These are phyloP conservation scores for Cutaneotrichosporon spelunceum DNA, from an alignment of 1,284 basidiomycete species.

Conservation along the genomic window DNA sequence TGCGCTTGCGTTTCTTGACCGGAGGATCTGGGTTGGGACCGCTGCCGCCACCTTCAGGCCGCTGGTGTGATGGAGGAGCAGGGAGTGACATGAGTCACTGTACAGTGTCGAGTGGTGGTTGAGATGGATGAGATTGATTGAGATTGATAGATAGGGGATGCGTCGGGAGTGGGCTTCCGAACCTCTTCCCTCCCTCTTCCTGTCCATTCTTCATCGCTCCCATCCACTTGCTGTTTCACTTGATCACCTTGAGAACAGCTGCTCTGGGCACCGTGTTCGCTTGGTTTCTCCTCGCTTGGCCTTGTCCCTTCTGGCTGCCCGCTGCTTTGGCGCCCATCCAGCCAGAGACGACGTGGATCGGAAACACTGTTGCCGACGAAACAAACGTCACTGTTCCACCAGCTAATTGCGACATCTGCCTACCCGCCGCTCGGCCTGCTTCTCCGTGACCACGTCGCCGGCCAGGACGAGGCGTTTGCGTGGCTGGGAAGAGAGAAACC, in stretches of 20 bases:
- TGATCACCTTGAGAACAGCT: no score
- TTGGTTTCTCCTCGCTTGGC: no score
- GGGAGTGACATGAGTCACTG: neutral
- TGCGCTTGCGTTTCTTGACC: conserved; percentile 21
- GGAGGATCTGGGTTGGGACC: neutral
- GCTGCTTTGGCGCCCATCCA: no score
- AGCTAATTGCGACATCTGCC: no score
- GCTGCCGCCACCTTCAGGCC: neutral
- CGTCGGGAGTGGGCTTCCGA: no score
- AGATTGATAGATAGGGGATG: conserved; percentile 2
- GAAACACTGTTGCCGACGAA: no score
- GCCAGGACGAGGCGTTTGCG: conserved; percentile 28
- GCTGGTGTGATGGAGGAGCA: neutral
- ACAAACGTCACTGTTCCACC: no score
- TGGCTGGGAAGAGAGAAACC: neutral
- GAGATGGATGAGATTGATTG: neutral
- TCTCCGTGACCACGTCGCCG: conserved; percentile 25
- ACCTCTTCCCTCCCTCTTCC: neutral
- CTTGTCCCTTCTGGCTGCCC: no score
- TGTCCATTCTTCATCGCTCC: neutral
- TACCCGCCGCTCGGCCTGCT: conserved; percentile 29
- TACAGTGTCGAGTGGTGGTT: no score
- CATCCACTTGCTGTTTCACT: no score
- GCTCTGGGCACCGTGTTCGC: no score
- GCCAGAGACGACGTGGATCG: no score